A percentile compares a stretch with the other conserved stretches of the same genome.
Conservation (phyloP, 768 basidiomycete genomes). For the Lepiota venenata region DNA sequence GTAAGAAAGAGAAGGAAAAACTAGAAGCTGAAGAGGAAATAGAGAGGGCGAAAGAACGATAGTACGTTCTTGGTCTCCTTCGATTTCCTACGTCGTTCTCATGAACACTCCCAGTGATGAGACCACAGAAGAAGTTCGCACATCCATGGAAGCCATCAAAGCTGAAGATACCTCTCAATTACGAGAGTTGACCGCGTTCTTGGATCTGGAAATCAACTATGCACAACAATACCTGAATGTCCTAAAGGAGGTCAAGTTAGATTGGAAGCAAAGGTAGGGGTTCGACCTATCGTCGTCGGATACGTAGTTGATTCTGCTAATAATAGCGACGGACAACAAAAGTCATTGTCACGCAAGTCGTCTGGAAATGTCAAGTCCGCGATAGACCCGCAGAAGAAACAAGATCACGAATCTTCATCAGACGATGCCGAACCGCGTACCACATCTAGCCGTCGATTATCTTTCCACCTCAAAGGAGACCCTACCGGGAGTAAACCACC, state of each 20-base stretch:
- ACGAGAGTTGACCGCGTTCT: conserved; percentile 63
- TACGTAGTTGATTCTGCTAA: neutral
- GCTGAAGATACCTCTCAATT: conserved; percentile 74
- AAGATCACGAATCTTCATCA: conserved; percentile 30
- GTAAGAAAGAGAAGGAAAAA: conserved; percentile 82
- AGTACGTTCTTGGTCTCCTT: conserved; percentile 39
- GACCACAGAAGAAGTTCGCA: conserved; percentile 79
- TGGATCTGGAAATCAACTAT: conserved; percentile 74
- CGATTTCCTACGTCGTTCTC: conserved; percentile 3
- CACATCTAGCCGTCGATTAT: conserved; percentile 24
- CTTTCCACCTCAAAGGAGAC: conserved; percentile 32
- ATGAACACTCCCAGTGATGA: conserved; percentile 60
- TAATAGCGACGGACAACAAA: neutral
- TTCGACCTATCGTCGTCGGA: conserved; percentile 2
- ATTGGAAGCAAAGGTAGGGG: conserved; percentile 65
- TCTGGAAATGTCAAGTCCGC: conserved; percentile 1
- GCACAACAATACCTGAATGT: conserved; percentile 72
- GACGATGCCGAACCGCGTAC: conserved; percentile 23
- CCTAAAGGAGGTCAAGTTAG: conserved; percentile 60
- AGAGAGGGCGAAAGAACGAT: conserved; percentile 65
- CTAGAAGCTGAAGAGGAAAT: conserved; percentile 82
- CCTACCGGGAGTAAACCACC: conserved; percentile 38
- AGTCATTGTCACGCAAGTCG: neutral
- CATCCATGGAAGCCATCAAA: conserved; percentile 75
- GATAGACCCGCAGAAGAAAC: conserved; percentile 15